Conservation (phyloP, 2,329 filamentous ascomycete species). For the Talaromyces piceae region DNA sequence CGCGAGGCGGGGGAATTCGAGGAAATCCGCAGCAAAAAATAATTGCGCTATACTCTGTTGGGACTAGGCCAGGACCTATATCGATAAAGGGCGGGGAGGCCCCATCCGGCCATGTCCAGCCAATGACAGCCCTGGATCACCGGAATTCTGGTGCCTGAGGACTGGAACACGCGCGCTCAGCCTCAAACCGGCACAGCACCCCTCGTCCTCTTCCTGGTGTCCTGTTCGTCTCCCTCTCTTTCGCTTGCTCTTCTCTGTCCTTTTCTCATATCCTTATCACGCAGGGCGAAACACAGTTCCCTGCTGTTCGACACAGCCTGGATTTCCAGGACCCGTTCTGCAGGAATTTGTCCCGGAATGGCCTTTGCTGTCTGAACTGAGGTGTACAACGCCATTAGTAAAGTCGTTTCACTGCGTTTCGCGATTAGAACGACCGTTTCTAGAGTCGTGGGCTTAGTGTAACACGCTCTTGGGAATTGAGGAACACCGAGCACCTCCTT, state of each 20-base stretch:
- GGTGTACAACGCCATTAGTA: no score
- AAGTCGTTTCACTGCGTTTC: no score
- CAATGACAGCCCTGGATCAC: neutral
- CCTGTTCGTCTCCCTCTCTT: neutral
- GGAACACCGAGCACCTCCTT: neutral
- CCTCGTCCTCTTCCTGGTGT: neutral
- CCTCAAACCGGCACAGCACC: constrained; percentile 2
- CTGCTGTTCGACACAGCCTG: neutral
- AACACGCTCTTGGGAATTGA: neutral
- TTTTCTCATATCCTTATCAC: neutral
- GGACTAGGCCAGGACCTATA: neutral
- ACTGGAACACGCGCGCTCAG: constrained; percentile 1
- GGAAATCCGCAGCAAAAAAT: constrained; percentile 11
- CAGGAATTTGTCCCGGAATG: no score
- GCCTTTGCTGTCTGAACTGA: no score
- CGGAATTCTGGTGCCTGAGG: constrained; percentile 12
- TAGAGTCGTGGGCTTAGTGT: no score
- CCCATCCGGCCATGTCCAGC: neutral
- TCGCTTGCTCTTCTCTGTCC: neutral
- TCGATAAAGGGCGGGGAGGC: constrained; percentile 3
- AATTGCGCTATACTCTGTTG: neutral
- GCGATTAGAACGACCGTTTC: no score
- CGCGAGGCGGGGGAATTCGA: constrained; percentile 3
- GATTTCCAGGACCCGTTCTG: neutral
- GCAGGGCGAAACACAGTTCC: neutral